Percentiles rank a stretch among this genome's conserved stretches.
phyloP scores from a whole-genome alignment of 108 stramenopile genomes.

The Conticribra weissflogii region DNA sequence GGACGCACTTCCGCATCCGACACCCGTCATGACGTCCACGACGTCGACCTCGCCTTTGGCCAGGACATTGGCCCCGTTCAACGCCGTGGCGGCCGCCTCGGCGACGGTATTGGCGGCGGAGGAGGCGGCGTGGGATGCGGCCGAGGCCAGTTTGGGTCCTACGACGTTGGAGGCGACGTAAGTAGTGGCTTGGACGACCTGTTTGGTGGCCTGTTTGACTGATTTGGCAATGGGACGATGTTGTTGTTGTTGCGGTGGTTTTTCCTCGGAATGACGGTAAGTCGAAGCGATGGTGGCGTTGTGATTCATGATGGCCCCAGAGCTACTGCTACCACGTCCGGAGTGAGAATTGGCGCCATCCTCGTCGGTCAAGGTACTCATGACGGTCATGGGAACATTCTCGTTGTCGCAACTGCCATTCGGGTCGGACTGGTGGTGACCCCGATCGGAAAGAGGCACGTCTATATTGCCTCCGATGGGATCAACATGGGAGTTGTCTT shows the following conservation, averaged over 20 bases:
- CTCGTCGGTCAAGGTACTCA: slow-evolving; percentile 8
- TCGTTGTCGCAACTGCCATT: not conserved
- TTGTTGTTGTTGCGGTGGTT: not conserved
- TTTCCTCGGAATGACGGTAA: not conserved
- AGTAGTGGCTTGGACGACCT: slow-evolving; percentile 5
- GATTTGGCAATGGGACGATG: slow-evolving; percentile 20
- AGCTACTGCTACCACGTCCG: not conserved
- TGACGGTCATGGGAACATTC: not conserved
- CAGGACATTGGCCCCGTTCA: slow-evolving; percentile 4
- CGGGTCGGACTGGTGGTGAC: not conserved
- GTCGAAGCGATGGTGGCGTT: not conserved
- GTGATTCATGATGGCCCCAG: not conserved
- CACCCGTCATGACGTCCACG: slow-evolving; percentile 5
- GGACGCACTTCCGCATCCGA: too few relatives aligned
- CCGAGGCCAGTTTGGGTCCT: slow-evolving; percentile 12
- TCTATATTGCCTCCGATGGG: too few relatives aligned
- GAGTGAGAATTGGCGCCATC: not conserved
- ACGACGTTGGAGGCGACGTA: slow-evolving; percentile 8
- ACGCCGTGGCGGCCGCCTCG: slow-evolving; percentile 3
- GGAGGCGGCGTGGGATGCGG: not conserved
- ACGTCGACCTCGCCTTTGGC: not conserved
- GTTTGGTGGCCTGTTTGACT: slow-evolving; percentile 8
- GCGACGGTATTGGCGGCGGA: slow-evolving; percentile 8
- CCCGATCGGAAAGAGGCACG: not conserved
- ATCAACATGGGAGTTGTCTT: too few relatives aligned